phyloP scores from a whole-genome alignment of 202 grass and related monocot genomes.

The Hordeum pubiflorum region DNA sequence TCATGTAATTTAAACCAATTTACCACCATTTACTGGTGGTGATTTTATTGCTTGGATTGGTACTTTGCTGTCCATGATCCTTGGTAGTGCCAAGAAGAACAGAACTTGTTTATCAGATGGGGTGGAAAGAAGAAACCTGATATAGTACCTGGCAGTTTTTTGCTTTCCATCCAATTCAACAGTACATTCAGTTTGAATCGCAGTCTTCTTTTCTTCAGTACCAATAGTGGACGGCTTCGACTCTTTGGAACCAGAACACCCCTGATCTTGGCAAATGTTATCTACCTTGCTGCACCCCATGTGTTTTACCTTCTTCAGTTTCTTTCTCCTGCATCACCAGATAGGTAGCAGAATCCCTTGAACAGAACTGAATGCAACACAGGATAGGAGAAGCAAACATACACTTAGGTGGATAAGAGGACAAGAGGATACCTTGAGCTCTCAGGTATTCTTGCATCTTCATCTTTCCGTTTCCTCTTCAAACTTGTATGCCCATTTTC shows the following conservation, averaged over 20 bases:
- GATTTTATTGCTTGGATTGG: not conserved
- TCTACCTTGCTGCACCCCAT: constrained; percentile 14
- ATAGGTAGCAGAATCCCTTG: constrained; percentile 5
- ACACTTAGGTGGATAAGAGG: not conserved
- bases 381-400: not conserved
- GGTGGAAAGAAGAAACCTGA: not conserved
- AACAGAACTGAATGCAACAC: not conserved
- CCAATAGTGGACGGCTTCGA: not conserved
- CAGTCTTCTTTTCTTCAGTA: constrained; percentile 1
- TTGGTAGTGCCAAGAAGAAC: not conserved
- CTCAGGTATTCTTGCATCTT: constrained; percentile 35
- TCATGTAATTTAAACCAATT: not conserved
- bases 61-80: not conserved
- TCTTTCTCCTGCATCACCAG: constrained; percentile 61
- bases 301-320: constrained; percentile 31
- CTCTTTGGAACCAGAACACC: constrained; percentile 8
- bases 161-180: not conserved
- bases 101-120: not conserved
- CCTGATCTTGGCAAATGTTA: not conserved
- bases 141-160: constrained; percentile 17
- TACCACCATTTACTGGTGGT: not conserved
- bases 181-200: constrained; percentile 6
- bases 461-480: constrained; percentile 52
- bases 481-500: constrained; percentile 21
- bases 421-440: constrained; percentile 55